Conservation (phyloP, 2,329 filamentous ascomycete species). For the Xylaria sp. region DNA sequence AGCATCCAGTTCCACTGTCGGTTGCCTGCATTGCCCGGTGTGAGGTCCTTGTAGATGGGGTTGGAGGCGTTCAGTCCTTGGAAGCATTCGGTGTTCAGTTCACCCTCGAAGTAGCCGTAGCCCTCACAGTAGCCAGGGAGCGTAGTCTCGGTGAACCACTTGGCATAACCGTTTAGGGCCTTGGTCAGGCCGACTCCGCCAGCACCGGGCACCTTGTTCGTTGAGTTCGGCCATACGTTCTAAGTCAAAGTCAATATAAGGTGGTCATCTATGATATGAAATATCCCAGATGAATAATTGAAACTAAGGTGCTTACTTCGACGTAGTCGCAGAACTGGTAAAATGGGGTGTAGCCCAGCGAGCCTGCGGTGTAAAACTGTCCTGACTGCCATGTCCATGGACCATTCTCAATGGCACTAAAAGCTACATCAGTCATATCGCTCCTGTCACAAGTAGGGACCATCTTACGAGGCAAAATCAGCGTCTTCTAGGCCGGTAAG, state of each 20-base stretch:
- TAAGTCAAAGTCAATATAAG: slow-evolving; percentile 20
- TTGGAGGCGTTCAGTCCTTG: slow-evolving; percentile 59
- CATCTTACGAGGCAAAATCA: slow-evolving; percentile 55
- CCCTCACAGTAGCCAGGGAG: slow-evolving; percentile 58
- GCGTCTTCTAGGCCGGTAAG: slow-evolving; percentile 58
- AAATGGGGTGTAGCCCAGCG: slow-evolving; percentile 58
- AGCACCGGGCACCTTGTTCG: slow-evolving; percentile 60
- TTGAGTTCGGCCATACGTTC: slow-evolving; percentile 57
- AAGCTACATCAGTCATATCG: slow-evolving; percentile 9
- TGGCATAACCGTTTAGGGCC: slow-evolving; percentile 64
- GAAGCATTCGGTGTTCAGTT: slow-evolving; percentile 60
- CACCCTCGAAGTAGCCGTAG: slow-evolving; percentile 59
- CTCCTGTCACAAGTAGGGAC: neutral
- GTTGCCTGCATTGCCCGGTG: slow-evolving; percentile 55
- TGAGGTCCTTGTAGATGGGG: slow-evolving; percentile 53
- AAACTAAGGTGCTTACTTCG: slow-evolving; percentile 45
- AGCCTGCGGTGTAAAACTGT: slow-evolving; percentile 58
- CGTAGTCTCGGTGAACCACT: slow-evolving; percentile 55
- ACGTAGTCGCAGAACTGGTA: slow-evolving; percentile 62
- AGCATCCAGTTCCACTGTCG: slow-evolving; percentile 67
- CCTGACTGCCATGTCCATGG: slow-evolving; percentile 69
- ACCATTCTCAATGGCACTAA: slow-evolving; percentile 61
- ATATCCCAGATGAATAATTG: neutral
- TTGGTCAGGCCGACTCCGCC: slow-evolving; percentile 62
- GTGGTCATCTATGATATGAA: neutral